Base-by-base conservation (phyloP, 345 rosid species). In the Aegle marmelos region DNA sequence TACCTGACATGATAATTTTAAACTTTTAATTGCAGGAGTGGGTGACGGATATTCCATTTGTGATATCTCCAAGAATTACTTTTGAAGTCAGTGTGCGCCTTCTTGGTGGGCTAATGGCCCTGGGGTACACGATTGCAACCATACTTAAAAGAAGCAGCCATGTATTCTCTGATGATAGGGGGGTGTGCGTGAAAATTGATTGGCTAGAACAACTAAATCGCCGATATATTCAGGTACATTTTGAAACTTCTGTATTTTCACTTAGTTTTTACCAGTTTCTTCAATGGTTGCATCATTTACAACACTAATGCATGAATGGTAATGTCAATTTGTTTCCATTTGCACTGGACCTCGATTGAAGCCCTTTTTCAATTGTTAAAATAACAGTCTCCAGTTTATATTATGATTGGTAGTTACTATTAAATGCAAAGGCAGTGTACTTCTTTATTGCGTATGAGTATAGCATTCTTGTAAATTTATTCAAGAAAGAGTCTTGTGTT, bases 41-140 rank as follows among this genome's bases (percentile, higher is more conserved):
- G 96, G 97, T 93, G 83, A 93, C 92, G 1, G 99, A 97, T 87
- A 79, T n/a, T 80, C 99, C 98, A 54, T 97, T 97, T 86, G 97
- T 97, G 54, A 97, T 97, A 84, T 97, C 99, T 50, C 99, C 99
- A 67, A 91, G 99, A 85, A 97, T 97, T 80, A 94, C 97, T 21
- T 97, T 97, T 86, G 98, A 93, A 91, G 99, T 94, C 62, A 90
- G 94, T 53, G 99, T 97, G 70, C 97, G 98, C 68, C 97, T 97
- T 78, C 99, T 97, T 70, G 98, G 99, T 82, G 98, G 99, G 78
- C 89, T 97, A 68, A 97, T 97, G 99, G 96, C 99, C 58, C 77
- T 97, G 83, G 99, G 98, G 79, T 97, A 97, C 83, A 97, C 98
- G 64, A 94, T 97, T 85, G 94, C 98, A 73, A 76, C 98, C 72